Base-by-base conservation (phyloP, 169 alveolate species). In the Cryptosporidium canis region DNA sequence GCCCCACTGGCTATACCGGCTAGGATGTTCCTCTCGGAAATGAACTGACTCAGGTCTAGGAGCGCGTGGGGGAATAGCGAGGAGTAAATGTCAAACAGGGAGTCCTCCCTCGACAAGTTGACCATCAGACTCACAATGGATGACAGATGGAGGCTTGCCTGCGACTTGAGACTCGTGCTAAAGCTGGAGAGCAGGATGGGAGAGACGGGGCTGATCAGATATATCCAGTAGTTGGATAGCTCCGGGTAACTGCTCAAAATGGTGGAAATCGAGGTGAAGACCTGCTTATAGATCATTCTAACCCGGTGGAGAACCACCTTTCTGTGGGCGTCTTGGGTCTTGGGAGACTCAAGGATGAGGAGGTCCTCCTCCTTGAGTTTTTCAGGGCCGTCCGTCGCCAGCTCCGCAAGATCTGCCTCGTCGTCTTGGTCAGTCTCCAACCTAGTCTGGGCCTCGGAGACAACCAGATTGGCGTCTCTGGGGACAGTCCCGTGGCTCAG, bases 91-190 rank as follows among this genome's bases (percentile, higher is more conserved):
- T 27, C 33, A 16, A 58, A 58, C 16, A 77, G 64, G 14, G 61
- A 3, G 24, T 33, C 77, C 4, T 77, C 43, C 2, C 45, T 24
- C 12, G 72, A 77, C 24, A 77, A 27, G 31, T 41, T 61, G 1
- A 58, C 24, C 55, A 77, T 55, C 0, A 77, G 58, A 35, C 33
- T 58, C 55, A 77, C 61, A 18, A 63, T 77, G 6, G 87, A 35
- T 8, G 87, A 55, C 3, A 77, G 14, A 0, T 77, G 71, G 24
- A 29, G 37, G 21, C 21, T 77, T 29, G 67, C 71, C 3, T 9
- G 18, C 16, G 45, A 16, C 24, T 11, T 61, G 14, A 77, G 12
- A 41, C 27, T 77, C 35, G 11, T 43, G 14, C 37, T 29, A 77
- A 77, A 77, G 14, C 51, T 77, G 2, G 56, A 24, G 1, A 58